Conservation (phyloP, 2,329 filamentous ascomycete species). For the Epichloe brachyelytri region DNA sequence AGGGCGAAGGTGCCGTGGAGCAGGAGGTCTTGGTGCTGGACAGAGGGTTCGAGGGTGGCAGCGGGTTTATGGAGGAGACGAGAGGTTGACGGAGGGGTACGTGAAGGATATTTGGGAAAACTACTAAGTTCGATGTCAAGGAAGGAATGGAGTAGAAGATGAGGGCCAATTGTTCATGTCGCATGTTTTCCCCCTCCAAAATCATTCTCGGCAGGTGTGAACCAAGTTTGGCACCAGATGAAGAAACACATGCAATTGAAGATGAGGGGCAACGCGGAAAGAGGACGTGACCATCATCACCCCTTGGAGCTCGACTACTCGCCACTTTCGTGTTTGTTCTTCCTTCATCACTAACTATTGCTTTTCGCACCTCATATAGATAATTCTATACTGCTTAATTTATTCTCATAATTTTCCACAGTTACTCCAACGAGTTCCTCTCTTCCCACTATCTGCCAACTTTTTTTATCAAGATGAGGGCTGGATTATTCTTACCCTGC, state of each 20-base stretch:
- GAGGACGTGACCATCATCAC: not conserved
- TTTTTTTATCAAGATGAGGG: not conserved
- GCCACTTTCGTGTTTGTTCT: not conserved
- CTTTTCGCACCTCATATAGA: not conserved
- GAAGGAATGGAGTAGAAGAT: not conserved
- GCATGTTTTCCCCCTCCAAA: too few species aligned
- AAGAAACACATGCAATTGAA: not conserved
- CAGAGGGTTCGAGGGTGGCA: conserved; percentile 82
- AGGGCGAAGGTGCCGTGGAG: conserved; percentile 14
- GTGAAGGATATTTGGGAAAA: conserved; percentile 72
- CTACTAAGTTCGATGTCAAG: conserved; percentile 20
- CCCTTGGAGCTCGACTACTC: not conserved
- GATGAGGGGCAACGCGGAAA: not conserved
- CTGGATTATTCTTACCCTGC: not conserved
- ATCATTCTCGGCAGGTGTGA: not conserved
- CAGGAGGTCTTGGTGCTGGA: conserved; percentile 77
- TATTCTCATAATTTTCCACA: not conserved
- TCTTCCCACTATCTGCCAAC: not conserved
- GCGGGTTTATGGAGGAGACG: conserved; percentile 66
- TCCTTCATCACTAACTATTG: too few species aligned
- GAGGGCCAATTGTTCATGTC: not conserved
- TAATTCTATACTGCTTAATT: not conserved
- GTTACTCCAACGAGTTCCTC: not conserved
- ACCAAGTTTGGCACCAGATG: not conserved
- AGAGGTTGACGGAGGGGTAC: conserved; percentile 71